Base-by-base conservation (phyloP, 805 yeast species). In the Kazachstania kunashirensis region DNA sequence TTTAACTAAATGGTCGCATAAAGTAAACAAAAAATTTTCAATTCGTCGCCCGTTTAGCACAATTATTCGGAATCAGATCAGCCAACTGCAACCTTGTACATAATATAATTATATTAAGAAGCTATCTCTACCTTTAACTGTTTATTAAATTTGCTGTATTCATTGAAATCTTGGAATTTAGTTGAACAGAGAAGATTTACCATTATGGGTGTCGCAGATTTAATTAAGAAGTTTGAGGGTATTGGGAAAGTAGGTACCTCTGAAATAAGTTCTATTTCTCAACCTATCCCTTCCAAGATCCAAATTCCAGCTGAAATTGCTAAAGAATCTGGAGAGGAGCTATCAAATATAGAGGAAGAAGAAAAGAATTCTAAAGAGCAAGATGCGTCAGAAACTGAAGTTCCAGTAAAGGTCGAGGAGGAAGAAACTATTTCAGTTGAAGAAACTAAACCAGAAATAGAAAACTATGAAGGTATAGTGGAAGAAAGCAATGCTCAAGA, bases 141-240 rank as follows among this genome's bases (percentile, higher is more conserved):
- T n/a, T n/a, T n/a, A n/a, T n/a, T n/a, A n/a, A n/a, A n/a, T n/a
- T n/a, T n/a, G n/a, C n/a, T n/a, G n/a, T n/a, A n/a, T n/a, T n/a
- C n/a, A n/a, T n/a, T n/a, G n/a, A n/a, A n/a, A n/a, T n/a, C n/a
- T n/a, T n/a, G n/a, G n/a, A n/a, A n/a, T n/a, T n/a, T n/a, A n/a
- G n/a, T n/a, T n/a, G n/a, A n/a, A n/a, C n/a, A n/a, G n/a, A n/a
- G n/a, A n/a, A n/a, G n/a, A n/a, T n/a, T n/a, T n/a, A n/a, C n/a
- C n/a, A 29, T 14, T 9, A 59, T 59, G 65, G 65, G 62, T 46
- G 65, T 59, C 27, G 62, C 63, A 30, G 65, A 59, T 38, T 47
- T 59, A 39, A 59, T 59, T 31, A 59, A 59, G 35, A 57, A 57
- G 39, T 59, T 59, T 39, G 64, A 59, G 34, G 52, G 38, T 11